Conservation (phyloP, 2,329 filamentous ascomycete genomes). For the Xylariales sp. region DNA sequence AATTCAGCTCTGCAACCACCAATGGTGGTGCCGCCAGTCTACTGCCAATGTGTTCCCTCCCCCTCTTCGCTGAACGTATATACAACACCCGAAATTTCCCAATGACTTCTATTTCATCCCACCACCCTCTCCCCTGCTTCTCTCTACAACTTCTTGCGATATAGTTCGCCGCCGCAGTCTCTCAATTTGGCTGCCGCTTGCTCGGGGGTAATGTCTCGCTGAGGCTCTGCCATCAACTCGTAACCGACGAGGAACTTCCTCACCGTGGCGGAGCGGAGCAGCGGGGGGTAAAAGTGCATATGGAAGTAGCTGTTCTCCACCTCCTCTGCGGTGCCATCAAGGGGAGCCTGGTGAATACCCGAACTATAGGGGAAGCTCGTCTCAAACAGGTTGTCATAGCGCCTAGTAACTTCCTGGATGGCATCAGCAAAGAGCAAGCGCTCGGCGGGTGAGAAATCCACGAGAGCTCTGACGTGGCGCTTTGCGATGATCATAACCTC, state of each 20-base stretch:
- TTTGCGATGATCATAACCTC: constrained; percentile 88
- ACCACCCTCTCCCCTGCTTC: not conserved
- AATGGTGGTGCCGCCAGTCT: no score
- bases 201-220: constrained; percentile 95
- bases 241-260: constrained; percentile 96
- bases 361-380: constrained; percentile 97
- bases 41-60: no score
- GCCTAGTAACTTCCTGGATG: constrained; percentile 80
- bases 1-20: no score
- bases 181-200: constrained; percentile 80
- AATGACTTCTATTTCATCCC: not conserved
- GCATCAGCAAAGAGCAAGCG: constrained; percentile 72
- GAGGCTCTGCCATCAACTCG: constrained; percentile 95
- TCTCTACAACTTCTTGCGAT: constrained; percentile 59
- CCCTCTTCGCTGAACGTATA: no score
- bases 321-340: constrained; percentile 77
- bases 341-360: constrained; percentile 90
- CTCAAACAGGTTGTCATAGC: constrained; percentile 97
- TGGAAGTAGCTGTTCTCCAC: constrained; percentile 87
- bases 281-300: constrained; percentile 95
- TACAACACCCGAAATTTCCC: no score
- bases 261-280: constrained; percentile 88
- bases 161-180: constrained; percentile 75
- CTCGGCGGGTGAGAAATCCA: constrained; percentile 74
- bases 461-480: constrained; percentile 75